A percentile compares a stretch with the other conserved stretches of the same genome.
phyloP scores from a whole-genome alignment of 2,329 filamentous ascomycete genomes.

The Fusarium tjaetaba region DNA sequence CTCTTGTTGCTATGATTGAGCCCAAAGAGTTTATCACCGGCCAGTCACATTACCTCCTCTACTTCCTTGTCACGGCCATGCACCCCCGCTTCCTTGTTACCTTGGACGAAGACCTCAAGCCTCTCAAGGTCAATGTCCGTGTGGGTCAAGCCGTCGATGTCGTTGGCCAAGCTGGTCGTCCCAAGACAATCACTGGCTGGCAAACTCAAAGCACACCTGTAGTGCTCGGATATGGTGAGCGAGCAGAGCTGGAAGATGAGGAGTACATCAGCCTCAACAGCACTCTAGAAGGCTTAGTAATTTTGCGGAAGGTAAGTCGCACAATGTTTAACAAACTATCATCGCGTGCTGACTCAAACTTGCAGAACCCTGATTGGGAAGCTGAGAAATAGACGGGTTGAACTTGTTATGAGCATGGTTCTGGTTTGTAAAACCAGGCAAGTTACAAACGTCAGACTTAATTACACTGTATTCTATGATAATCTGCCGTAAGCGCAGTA shows the following conservation, averaged over 20 bases:
- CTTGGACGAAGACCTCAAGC: constrained; percentile 92
- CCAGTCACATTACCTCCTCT: constrained; percentile 88
- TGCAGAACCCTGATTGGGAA: constrained; percentile 54
- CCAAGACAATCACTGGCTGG: constrained; percentile 99
- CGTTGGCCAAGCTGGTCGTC: constrained; percentile 93
- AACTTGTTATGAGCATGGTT: constrained; percentile 33
- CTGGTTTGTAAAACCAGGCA: constrained; percentile 25
- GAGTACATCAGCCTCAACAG: constrained; percentile 93
- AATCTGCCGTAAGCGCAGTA: constrained; percentile 44
- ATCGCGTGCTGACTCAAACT: constrained; percentile 23
- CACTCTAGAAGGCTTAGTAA: constrained; percentile 93
- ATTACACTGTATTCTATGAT: constrained; percentile 49
- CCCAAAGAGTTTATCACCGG: constrained; percentile 83
- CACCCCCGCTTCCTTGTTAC: constrained; percentile 96
- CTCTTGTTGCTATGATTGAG: constrained; percentile 93
- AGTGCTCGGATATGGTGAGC: constrained; percentile 90
- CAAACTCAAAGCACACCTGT: constrained; percentile 99
- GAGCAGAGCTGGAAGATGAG: constrained; percentile 96
- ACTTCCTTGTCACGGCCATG: constrained; percentile 97
- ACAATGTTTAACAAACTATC: not conserved
- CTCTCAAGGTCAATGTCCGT: constrained; percentile 92
- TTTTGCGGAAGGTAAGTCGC: constrained; percentile 87
- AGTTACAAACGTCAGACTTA: constrained; percentile 37
- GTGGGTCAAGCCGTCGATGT: constrained; percentile 98
- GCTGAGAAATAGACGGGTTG: constrained; percentile 48